Base-by-base conservation (phyloP, 2,329 filamentous ascomycete genomes). In the Alternaria dauci region DNA sequence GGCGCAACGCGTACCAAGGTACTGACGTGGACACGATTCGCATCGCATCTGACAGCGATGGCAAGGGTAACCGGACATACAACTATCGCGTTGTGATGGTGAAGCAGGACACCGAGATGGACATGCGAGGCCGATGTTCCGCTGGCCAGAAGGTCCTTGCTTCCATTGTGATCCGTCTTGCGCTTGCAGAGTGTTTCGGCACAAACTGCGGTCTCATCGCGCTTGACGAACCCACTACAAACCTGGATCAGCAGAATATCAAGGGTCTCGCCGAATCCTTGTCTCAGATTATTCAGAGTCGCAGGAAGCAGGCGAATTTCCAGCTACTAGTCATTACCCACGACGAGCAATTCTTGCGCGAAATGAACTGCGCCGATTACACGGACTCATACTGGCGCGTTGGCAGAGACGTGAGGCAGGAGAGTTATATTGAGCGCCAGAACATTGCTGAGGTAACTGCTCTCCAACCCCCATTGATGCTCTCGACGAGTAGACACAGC, bases 291-390 rank as follows among this genome's bases (percentile, higher is more conserved):
- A 98, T 99, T 80, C 86, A 90, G 71, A 82, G 89, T 16, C 88
- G 96, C 8, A 88, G 91, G 76, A 88, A 90, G 63, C 95, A 99
- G 84, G 87, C 89, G 57, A 99, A 99, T 78, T 97, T 99, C 80
- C 96, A 99, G 83, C 87, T 99, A 57, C 95, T 99, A 74, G 92
- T 99, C 73, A 99, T 99, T 78, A 99, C 95, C 5, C 95, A 99
- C 83, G 95, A 99, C 80, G 96, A 98, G 81, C 93, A 97, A 73
- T 99, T 99, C 73, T 76, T 99, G 74, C 87, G 91, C 55, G 88
- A 93, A 74, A 99, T 99, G 95, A 89, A 93, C 69, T 97, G 93
- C 77, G 90, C 89, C 25, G 94, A 99, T 69, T 98, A 96, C 75
- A 92, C 91, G 66, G 95, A 98, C 79, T 88, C 90, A 66, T 99